These are phyloP conservation scores for Aspergillus cristatus DNA, from an alignment of 495 filamentous ascomycete species.

Conservation along the genomic window DNA sequence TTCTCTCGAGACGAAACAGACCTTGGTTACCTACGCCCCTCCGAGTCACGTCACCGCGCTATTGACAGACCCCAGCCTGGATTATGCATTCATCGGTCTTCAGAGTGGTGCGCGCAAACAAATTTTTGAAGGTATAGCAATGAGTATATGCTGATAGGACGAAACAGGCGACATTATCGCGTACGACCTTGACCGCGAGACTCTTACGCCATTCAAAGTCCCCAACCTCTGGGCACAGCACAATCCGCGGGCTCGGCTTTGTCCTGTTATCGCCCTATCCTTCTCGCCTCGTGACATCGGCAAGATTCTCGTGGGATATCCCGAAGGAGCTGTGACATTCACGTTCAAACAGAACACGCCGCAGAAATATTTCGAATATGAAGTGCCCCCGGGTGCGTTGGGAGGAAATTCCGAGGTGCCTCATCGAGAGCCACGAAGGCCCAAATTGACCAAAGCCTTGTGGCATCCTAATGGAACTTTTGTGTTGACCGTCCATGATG, in stretches of 20 bases:
- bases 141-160: constrained; percentile 7
- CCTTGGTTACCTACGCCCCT: constrained; percentile 57
- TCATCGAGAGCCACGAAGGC: constrained; percentile 46
- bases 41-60: constrained; percentile 62
- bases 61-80: constrained; percentile 74
- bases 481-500: constrained; percentile 77
- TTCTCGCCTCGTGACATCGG: constrained; percentile 90
- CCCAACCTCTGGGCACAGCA: constrained; percentile 74
- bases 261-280: constrained; percentile 62
- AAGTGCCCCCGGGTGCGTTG: constrained; percentile 70
- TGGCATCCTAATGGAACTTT: constrained; percentile 98
- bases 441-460: constrained; percentile 63
- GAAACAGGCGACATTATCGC: constrained; percentile 63
- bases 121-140: background rate
- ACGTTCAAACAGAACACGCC: constrained; percentile 82
- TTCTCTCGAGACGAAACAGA: constrained; percentile 54
- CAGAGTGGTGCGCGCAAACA: constrained; percentile 46
- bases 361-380: constrained; percentile 72
- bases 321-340: constrained; percentile 77
- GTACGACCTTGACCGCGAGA: constrained; percentile 81
- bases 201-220: constrained; percentile 64
- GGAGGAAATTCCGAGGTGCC: constrained; percentile 65
- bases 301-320: constrained; percentile 80
- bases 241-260: constrained; percentile 45
- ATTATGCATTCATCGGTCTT: constrained; percentile 78